Evolutionary conservation across 75 land plant genomes (phyloP), one percentile per base, ranked within the genome.

Genomic region (Cunninghamia lanceolata): DNA sequence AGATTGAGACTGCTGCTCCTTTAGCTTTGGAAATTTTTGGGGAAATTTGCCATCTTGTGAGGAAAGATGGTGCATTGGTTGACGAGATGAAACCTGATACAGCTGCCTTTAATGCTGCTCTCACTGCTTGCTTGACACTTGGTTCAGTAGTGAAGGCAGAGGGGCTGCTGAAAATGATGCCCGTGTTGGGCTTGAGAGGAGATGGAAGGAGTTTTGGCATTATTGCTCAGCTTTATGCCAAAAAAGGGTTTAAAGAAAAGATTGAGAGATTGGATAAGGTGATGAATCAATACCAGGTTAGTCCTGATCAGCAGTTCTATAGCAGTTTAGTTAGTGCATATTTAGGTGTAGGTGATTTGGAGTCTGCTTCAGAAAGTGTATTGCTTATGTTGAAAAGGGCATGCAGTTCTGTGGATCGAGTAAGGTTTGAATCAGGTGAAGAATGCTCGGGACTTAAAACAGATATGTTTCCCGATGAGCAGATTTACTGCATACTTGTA

Each of bases 171-270:
- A 92, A 93, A 53, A 87, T 79, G 16, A 92, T 94, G 94, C 85
- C 91, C 1, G 43, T 77, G 70, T 75, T 90, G 82, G 88, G 89
- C 7, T 63, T 93, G 47, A 39, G 86, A 85, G 92, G 92, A 16
- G 90, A 93, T 86, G 89, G 88, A 10, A 35, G 35, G 17, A 90
- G 87, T 73, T 93, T 94, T 83, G 94, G 94, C 11, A 86, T 85
- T 21, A 86, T 94, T 63, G 94, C 90, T 36, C 91, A 90, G 86
- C 80, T 94, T 83, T 94, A 93, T 88, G 91, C 96, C 21, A 77
- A 85, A 50, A 88, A 90, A 82, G 94, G 94, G 25, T 30, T 89
- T 9, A 86, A 88, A 17, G 85, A 87, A n/a, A 93, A 91, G 88
- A 84, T 94, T 39, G 36, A 16, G 66, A 93, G 88, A 87, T 87